Base-by-base conservation (phyloP, 1,284 basidiomycete species). In the Puccinia sorghi region DNA sequence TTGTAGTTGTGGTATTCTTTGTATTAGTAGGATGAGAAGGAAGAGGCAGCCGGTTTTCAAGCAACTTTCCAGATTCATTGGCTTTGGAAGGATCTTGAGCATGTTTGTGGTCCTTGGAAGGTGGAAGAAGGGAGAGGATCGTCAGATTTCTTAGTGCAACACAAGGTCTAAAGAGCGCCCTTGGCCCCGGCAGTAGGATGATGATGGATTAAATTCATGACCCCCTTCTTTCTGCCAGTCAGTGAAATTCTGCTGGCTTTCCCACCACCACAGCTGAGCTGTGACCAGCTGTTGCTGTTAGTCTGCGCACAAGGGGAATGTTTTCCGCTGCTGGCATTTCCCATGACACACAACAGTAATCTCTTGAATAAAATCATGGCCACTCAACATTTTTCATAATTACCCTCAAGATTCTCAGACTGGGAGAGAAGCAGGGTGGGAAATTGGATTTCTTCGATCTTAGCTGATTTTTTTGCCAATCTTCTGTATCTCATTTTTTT, bases 401-500 rank as follows among this genome's bases (percentile, higher is more conserved):
- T 43, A 50, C 50, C 25, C 11, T 57, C 39, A 0, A 48, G 48
- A 43, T 11, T 25, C 22, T 71, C 76, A 9, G 52, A 12, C 20
- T 41, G 15, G 32, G 52, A 57, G 32, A 27, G 32, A 32, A 17
- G 27, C 27, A 22, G 46, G 70, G 43, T 27, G 13, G 76, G 76
- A 8, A 61, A 43, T 78, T 78, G 76, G 22, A 78, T 57, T 25
- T 78, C 76, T 63, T 78, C 67, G 27, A 78, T 63, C 61, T 78
- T 78, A 20, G 37, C 69, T 57, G 52, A 79, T 61, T 43, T 79
- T 69, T 3, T 79, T 57, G n/a, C 69, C 69, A 43, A 79, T 79
- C 48, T 79, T 79, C 59, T 79, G 76, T 6, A 79, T 79, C 52
- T 79, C 76, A 57, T 79, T 69, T 50, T 79, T 79, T 15, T 69